phyloP scores from a whole-genome alignment of 139 green algal genomes.

The Trebouxia sp. region DNA sequence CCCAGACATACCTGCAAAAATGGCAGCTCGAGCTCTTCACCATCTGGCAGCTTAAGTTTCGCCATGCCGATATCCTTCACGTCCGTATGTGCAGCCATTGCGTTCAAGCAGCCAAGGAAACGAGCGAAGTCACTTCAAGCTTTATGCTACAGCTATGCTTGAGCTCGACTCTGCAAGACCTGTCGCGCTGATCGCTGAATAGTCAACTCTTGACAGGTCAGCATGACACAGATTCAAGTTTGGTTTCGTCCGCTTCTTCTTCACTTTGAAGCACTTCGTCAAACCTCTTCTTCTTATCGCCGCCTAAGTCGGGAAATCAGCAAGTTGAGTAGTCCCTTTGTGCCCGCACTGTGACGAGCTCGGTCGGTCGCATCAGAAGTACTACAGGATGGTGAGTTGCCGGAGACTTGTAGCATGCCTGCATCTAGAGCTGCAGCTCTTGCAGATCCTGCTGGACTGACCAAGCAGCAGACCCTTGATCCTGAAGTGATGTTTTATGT shows the following conservation, averaged over 20 bases:
- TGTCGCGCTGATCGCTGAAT: too few relatives aligned
- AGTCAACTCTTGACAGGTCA: background rate
- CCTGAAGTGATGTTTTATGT: too few relatives aligned
- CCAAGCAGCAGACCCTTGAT: too few relatives aligned
- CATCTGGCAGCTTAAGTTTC: constrained; percentile 22
- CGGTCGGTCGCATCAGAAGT: background rate
- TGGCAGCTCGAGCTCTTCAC: constrained; percentile 18
- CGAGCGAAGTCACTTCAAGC: too few relatives aligned
- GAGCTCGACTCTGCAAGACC: too few relatives aligned
- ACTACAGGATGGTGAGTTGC: background rate
- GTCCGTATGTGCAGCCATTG: background rate
- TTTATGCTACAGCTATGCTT: too few relatives aligned
- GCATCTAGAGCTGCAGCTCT: background rate
- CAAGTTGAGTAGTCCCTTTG: background rate
- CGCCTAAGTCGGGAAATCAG: background rate
- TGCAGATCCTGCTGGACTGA: background rate
- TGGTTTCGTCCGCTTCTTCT: too few relatives aligned
- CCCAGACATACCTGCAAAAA: background rate
- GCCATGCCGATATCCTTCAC: constrained; percentile 31
- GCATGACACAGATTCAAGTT: background rate
- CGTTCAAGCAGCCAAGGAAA: background rate
- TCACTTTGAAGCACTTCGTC: too few relatives aligned
- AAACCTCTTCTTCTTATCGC: background rate
- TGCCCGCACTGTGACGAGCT: background rate
- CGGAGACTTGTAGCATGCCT: background rate